Conservation (phyloP, 805 yeast genomes). For the Candida pini region DNA sequence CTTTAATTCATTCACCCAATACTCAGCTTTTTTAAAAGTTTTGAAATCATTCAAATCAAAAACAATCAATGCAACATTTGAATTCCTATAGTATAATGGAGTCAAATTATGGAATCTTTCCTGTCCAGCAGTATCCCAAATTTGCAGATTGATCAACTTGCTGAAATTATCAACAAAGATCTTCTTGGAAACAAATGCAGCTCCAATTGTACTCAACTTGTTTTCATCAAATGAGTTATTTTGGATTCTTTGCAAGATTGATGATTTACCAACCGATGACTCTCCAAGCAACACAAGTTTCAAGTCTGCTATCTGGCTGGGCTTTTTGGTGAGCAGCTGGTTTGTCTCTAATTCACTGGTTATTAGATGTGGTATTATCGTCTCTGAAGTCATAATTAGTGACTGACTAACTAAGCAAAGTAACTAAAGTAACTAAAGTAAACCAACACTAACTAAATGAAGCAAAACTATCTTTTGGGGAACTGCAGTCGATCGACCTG, state of each 20-base stretch:
- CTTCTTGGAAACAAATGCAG: slow-evolving; percentile 89
- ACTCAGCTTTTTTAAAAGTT: slow-evolving; percentile 65
- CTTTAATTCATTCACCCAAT: slow-evolving; percentile 82
- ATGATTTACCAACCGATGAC: slow-evolving; percentile 59
- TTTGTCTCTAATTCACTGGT: slow-evolving; percentile 1
- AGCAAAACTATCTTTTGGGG: no score
- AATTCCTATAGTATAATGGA: slow-evolving; percentile 78
- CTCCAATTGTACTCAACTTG: slow-evolving; percentile 95
- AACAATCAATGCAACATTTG: slow-evolving; percentile 81
- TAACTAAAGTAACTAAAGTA: not conserved
- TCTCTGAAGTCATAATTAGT: slow-evolving; percentile 7
- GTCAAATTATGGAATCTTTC: slow-evolving; percentile 78
- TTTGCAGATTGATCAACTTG: slow-evolving; percentile 47
- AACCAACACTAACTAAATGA: no score
- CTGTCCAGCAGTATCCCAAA: slow-evolving; percentile 98
- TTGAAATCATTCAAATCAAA: slow-evolving; percentile 63
- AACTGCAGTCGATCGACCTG: no score
- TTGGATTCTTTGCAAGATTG: slow-evolving; percentile 78
- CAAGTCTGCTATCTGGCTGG: slow-evolving; percentile 27
- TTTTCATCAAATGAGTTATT: slow-evolving; percentile 65
- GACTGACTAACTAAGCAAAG: not conserved
- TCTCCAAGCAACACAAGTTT: slow-evolving; percentile 40
- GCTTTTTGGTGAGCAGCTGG: slow-evolving; percentile 10
- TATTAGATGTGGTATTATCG: slow-evolving; percentile 15
- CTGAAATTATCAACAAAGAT: slow-evolving; percentile 33